Percentiles rank a stretch among this genome's conserved stretches.
phyloP scores from a whole-genome alignment of 2,329 filamentous ascomycete species.

The Cadophora sp. region DNA sequence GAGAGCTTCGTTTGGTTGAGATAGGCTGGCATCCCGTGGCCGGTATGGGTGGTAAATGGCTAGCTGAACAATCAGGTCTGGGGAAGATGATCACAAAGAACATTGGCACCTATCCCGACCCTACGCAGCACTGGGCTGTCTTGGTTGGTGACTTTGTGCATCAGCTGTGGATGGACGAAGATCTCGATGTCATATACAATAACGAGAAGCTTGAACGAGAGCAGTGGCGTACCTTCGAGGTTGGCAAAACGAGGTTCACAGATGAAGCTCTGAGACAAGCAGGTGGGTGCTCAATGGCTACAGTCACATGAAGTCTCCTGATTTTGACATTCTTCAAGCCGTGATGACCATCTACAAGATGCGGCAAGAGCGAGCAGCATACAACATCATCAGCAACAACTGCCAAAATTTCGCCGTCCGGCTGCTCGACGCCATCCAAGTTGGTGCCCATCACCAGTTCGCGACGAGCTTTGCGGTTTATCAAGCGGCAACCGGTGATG shows the following conservation, averaged over 20 bases:
- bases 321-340: conserved; percentile 44
- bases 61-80: conserved; percentile 61
- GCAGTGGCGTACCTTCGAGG: conserved; percentile 58
- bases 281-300: conserved; percentile 46
- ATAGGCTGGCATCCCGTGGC: conserved; percentile 66
- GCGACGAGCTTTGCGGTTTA: conserved; percentile 61
- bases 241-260: conserved; percentile 61
- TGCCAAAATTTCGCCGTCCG: conserved; percentile 63
- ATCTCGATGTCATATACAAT: conserved; percentile 62
- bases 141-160: conserved; percentile 62
- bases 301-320: background rate
- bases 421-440: conserved; percentile 61
- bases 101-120: conserved; percentile 62
- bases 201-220: conserved; percentile 55
- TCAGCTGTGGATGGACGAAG: conserved; percentile 67
- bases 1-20: conserved; percentile 52
- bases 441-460: conserved; percentile 57
- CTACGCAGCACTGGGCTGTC: conserved; percentile 66
- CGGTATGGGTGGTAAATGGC: conserved; percentile 63
- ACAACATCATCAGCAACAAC: conserved; percentile 66
- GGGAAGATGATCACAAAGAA: conserved; percentile 63
- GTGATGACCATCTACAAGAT: conserved; percentile 62
- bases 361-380: conserved; percentile 55
- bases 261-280: conserved; percentile 59
- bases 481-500: conserved; percentile 55